Conservation (phyloP, 164 flowering plant genomes). For the Dillenia turbinata region DNA sequence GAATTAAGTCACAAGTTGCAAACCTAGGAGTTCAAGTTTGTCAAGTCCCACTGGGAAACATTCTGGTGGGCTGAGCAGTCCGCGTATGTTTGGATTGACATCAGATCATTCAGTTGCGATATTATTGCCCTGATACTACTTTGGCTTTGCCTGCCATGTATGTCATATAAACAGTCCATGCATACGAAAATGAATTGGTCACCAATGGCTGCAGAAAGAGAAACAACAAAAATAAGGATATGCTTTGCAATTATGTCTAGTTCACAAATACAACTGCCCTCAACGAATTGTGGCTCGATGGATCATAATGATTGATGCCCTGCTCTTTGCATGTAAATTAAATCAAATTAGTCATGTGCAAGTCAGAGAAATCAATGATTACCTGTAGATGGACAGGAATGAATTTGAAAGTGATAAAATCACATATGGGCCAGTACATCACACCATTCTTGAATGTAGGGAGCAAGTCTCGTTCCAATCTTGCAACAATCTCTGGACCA, state of each 20-base stretch:
- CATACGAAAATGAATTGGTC: constrained; percentile 69
- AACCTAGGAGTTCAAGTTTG: too few species aligned
- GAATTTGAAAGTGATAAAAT: constrained; percentile 74
- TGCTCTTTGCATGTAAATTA: background rate
- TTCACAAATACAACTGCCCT: too few species aligned
- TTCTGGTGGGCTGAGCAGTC: too few species aligned
- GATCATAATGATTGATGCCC: background rate
- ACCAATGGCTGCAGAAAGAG: constrained; percentile 60
- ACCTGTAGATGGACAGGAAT: constrained; percentile 88
- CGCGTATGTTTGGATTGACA: too few species aligned
- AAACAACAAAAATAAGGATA: background rate
- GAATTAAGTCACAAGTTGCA: too few species aligned
- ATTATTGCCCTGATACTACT: constrained; percentile 17
- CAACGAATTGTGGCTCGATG: too few species aligned
- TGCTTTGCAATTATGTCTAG: too few species aligned
- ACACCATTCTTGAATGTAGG: constrained; percentile 70
- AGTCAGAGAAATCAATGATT: background rate
- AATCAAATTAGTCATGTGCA: background rate
- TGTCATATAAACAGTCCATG: constrained; percentile 87
- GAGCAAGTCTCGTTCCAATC: constrained; percentile 77
- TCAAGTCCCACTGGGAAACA: too few species aligned
- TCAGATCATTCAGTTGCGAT: too few species aligned
- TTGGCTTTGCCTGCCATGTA: constrained; percentile 82
- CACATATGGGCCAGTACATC: constrained; percentile 80
- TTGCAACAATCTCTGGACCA: constrained; percentile 55